Evolutionary conservation across 805 yeast genomes (phyloP).

Genomic region (Starmerella geochares): DNA sequence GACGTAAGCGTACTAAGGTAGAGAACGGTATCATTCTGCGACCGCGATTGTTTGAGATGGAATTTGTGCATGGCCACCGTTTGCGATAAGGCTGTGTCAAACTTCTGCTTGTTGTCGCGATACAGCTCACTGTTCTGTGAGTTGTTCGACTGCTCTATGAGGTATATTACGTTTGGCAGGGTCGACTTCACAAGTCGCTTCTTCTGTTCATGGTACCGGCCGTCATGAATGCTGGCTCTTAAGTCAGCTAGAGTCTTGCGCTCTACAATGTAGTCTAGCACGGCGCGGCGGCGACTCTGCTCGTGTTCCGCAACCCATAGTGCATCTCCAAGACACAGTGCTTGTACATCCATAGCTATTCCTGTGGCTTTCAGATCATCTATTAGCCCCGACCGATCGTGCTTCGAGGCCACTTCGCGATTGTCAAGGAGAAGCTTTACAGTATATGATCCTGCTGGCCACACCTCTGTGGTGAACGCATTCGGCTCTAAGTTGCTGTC

Average conservation of each 20-base stretch:
- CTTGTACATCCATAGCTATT: slow-evolving; percentile 42
- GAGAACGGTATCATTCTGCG: slow-evolving; percentile 63
- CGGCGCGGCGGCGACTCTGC: slow-evolving; percentile 48
- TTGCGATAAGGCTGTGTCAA: slow-evolving; percentile 66
- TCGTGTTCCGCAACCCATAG: slow-evolving; percentile 75
- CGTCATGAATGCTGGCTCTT: slow-evolving; percentile 71
- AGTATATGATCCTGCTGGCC: slow-evolving; percentile 55
- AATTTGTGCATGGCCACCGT: slow-evolving; percentile 58
- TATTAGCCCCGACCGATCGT: slow-evolving; percentile 61
- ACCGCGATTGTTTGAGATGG: slow-evolving; percentile 55
- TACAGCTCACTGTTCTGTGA: slow-evolving; percentile 22
- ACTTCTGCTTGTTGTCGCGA: slow-evolving; percentile 39
- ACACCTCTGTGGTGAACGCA: slow-evolving; percentile 29
- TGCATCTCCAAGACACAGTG: slow-evolving; percentile 76
- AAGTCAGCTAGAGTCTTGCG: slow-evolving; percentile 84
- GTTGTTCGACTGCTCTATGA: slow-evolving; percentile 54
- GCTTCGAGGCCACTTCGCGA: slow-evolving; percentile 63
- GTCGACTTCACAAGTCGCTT: slow-evolving; percentile 61
- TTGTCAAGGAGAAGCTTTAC: slow-evolving; percentile 62
- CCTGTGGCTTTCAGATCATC: slow-evolving; percentile 43
- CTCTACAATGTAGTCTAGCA: slow-evolving; percentile 76
- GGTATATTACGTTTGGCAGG: slow-evolving; percentile 54
- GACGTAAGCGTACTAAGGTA: slow-evolving; percentile 45
- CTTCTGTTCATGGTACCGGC: slow-evolving; percentile 82
- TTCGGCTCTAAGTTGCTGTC: background rate